Evolutionary conservation across 2,329 filamentous ascomycete species (phyloP).

Genomic region (Neoascochyta sp.): DNA sequence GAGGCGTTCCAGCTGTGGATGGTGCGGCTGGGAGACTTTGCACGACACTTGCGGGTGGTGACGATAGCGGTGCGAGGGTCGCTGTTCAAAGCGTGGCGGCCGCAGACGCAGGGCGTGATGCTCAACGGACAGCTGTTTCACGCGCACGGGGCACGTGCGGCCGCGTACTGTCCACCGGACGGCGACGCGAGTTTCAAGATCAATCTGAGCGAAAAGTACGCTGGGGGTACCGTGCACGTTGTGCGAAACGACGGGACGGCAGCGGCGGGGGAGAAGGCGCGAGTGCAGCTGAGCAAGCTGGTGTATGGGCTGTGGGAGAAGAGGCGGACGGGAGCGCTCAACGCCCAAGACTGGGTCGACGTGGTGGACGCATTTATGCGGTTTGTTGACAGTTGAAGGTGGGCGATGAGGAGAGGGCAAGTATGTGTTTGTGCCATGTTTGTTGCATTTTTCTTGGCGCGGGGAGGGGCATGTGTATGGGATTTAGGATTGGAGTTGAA

Average conservation of each 20-base stretch:
- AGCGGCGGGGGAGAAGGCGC: slow-evolving; percentile 29
- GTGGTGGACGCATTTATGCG: slow-evolving; percentile 35
- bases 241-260: slow-evolving; percentile 33
- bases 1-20: slow-evolving; percentile 41
- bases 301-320: slow-evolving; percentile 33
- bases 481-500: too few species aligned
- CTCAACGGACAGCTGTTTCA: slow-evolving; percentile 20
- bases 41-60: slow-evolving; percentile 29
- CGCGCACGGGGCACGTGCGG: slow-evolving; percentile 9
- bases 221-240: slow-evolving; percentile 29
- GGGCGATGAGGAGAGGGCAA: too few species aligned
- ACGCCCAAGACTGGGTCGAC: slow-evolving; percentile 34
- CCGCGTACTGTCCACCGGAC: slow-evolving; percentile 29
- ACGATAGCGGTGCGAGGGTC: slow-evolving; percentile 32
- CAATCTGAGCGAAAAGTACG: slow-evolving; percentile 37
- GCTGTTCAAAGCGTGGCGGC: slow-evolving; percentile 32
- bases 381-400: slow-evolving; percentile 34
- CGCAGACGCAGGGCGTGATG: slow-evolving; percentile 18
- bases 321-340: slow-evolving; percentile 26
- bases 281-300: slow-evolving; percentile 18
- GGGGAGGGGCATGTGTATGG: too few species aligned
- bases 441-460: too few species aligned
- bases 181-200: slow-evolving; percentile 39
- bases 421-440: too few species aligned
- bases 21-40: slow-evolving; percentile 32